Evolutionary conservation across 2,329 filamentous ascomycete species (phyloP), one percentile per base, ranked within the genome.

Genomic region (Hypoxylon sp.): DNA sequence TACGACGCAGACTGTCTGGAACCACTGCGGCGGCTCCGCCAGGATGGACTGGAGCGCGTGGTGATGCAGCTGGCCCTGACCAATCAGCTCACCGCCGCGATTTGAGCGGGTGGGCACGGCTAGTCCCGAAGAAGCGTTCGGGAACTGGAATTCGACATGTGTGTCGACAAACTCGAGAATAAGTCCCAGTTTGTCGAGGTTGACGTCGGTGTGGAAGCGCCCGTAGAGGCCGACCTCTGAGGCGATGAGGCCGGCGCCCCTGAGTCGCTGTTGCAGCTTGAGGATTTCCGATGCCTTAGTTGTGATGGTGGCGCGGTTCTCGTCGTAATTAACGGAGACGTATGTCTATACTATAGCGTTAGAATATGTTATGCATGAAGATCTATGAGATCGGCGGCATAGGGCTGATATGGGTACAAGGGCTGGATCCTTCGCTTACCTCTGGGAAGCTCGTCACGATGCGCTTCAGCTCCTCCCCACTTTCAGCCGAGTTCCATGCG

Each of bases 301-400:
- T 6, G 79, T 82, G 22, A 83, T 56, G 0, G 81, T 82, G 4
- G 79, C 79, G 2, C 81, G 73, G 6, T 77, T 76, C 37, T 81
- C 77, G 68, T 83, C 82, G 50, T 76, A 80, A 4, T 72, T 37
- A 5, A 82, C 80, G 2, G 81, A 79, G 20, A 56, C 11, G 11
- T 71, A 65, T 7, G 63, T 61, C 59, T 66, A 48, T 0, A 46
- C 3, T 25, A 27, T 14, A 22, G 5, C 30, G 44, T 66, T 61
- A 68, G 57, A 25, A 13, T 30, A 25, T 60, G 14, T 20, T 44
- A 44, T 44, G 40, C 40, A 44, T 44, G 8, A 44, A 44, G 40
- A 22, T 22, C 25, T 22, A 30, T 5, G 30, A 51, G 33, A 40
- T 22, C 17, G 27, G 10, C n/a, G 17, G 49, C 70, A 68, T 1